A percentile compares a stretch with the other conserved stretches of the same genome.
phyloP scores from a whole-genome alignment of 306 rosid genomes.

The Cicer chorassanicum region DNA sequence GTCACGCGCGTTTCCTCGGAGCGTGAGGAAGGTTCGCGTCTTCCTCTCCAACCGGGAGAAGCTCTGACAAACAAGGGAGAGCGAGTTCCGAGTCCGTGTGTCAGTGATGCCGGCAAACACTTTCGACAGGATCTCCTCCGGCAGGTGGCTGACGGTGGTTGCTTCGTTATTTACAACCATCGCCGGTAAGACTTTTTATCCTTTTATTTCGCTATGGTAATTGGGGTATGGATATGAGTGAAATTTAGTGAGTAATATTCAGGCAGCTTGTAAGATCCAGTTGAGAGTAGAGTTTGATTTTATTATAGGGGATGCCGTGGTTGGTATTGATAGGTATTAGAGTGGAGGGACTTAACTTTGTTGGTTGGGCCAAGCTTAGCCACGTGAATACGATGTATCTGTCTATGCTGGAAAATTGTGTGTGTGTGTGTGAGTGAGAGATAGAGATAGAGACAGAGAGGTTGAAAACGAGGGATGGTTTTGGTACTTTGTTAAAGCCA shows the following conservation, averaged over 20 bases:
- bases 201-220: neutral
- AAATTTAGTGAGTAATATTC: neutral
- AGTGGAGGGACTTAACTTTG: conserved; percentile 16
- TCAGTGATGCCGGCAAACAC: conserved; percentile 58
- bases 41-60: conserved; percentile 63
- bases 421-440: neutral
- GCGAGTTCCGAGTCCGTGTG: conserved; percentile 71
- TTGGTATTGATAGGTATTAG: neutral
- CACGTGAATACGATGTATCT: conserved; percentile 57
- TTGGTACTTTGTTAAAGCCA: conserved; percentile 24
- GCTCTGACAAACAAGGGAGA: conserved; percentile 63
- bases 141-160: conserved; percentile 58
- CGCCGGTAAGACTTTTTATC: neutral
- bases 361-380: conserved; percentile 45
- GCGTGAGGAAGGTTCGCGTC: conserved; percentile 75
- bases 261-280: neutral
- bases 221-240: neutral
- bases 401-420: neutral
- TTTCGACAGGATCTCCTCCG: conserved; percentile 69
- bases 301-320: neutral
- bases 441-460: neutral
- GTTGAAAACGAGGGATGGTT: conserved; percentile 6
- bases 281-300: neutral
- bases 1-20: conserved; percentile 91
- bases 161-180: conserved; percentile 42